Evolutionary conservation across 2,329 filamentous ascomycete species (phyloP), one percentile per base, ranked within the genome.

Genomic region (Monilinia fructigena): DNA sequence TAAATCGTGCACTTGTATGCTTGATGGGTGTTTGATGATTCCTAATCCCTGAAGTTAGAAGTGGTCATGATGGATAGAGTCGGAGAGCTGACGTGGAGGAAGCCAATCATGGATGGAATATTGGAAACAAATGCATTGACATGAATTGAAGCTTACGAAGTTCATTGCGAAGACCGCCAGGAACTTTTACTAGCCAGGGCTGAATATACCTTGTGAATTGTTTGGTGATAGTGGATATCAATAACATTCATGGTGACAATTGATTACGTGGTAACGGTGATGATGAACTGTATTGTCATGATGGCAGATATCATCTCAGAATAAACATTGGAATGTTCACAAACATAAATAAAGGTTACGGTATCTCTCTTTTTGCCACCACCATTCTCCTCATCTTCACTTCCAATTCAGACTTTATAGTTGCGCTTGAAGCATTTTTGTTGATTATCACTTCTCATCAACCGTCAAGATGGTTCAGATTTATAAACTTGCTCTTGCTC

Each of bases 401-500:
- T 59, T 59, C 42, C 26, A 48, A 11, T n/a, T 48, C 45, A n/a
- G 12, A n/a, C 11, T 52, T 31, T 5, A n/a, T 23, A 23, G 16
- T 11, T 47, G 18, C 6, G 40, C n/a, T 23, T 16, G 4, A 52
- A n/a, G 8, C 11, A 59, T n/a, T 16, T 8, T 18, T 50, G 42
- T 16, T 7, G 23, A 26, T 65, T 48, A 31, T 23, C 14, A 7
- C 10, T 38, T 5, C 20, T 40, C 1, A 38, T 20, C 35, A 23
- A 16, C 31, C n/a, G 23, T 42, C 64, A 65, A 50, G 3, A 66
- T 59, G 53, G 66, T 58, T 60, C 47, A 67, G 38, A 48, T 65
- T n/a, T 55, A 42, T 5, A 67, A 61, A 16, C 20, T 62, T 5
- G 42, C 53, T 3, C 4, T 62, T 5, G 42, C 53, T 3, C 4